Conservation (phyloP, 306 rosid genomes). For the Prunus dulcis region DNA sequence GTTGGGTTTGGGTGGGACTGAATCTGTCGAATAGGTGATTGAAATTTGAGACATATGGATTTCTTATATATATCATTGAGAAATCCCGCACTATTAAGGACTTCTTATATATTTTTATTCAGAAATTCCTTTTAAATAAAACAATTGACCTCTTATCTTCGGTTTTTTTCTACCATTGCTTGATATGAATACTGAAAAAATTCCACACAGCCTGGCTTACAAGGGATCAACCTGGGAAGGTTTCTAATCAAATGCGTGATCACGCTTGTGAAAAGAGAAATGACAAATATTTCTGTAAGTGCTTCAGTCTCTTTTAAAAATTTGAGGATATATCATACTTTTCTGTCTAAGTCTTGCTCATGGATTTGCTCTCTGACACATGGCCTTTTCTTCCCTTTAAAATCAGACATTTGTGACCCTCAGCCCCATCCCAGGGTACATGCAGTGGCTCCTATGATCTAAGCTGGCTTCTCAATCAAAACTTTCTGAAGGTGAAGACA, state of each 20-base stretch:
- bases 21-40: no score
- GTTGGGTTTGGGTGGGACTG: no score
- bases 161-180: neutral
- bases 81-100: no score
- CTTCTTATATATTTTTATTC: no score
- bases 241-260: constrained; percentile 91
- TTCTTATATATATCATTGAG: no score
- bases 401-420: constrained; percentile 81
- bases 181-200: constrained; percentile 27
- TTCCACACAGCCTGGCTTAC: constrained; percentile 77
- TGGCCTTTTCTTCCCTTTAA: constrained; percentile 7
- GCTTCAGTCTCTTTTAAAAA: no score
- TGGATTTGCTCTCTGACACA: constrained; percentile 18
- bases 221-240: constrained; percentile 93
- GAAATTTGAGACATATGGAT: no score
- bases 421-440: constrained; percentile 94
- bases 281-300: constrained; percentile 47
- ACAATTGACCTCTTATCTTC: neutral
- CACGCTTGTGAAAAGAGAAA: constrained; percentile 82
- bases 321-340: neutral
- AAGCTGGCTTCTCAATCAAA: constrained; percentile 72
- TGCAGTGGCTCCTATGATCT: constrained; percentile 75
- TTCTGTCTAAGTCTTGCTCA: constrained; percentile 9
- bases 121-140: no score
- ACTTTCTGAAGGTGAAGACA: constrained; percentile 51